A percentile compares a stretch with the other conserved stretches of the same genome.
Evolutionary conservation across 164 flowering plant species (phyloP).

Genomic region (Berberis vulgaris): DNA sequence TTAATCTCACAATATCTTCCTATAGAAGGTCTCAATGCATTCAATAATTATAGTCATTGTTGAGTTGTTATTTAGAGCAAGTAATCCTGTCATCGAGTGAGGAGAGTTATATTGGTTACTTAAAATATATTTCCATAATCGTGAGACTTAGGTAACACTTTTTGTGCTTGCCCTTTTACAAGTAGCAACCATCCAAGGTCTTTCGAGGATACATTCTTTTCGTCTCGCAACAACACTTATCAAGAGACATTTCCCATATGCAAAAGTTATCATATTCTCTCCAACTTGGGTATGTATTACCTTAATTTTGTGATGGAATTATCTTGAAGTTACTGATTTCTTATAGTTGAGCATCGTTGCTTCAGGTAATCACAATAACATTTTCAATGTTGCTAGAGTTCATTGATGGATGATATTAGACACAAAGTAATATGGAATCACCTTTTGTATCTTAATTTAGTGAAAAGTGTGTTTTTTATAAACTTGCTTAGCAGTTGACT

Average conservation of each 20-base stretch:
- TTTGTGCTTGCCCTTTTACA: constrained; percentile 10
- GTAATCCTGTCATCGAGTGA: constrained; percentile 57
- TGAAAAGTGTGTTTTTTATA: too few relatives aligned
- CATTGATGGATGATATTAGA: constrained; percentile 98
- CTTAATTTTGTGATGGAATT: constrained; percentile 4
- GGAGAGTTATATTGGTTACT: constrained; percentile 37
- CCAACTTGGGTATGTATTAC: constrained; percentile 81
- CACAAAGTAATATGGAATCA: constrained; percentile 48
- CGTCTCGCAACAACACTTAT: constrained; percentile 92
- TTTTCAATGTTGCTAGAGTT: constrained; percentile 95
- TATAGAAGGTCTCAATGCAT: constrained; percentile 97
- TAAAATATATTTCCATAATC: too few relatives aligned
- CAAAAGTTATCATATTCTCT: constrained; percentile 84
- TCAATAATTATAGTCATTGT: constrained; percentile 74
- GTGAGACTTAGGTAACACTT: background rate
- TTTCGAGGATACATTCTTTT: constrained; percentile 97
- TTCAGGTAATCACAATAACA: constrained; percentile 96
- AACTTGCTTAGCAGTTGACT: too few relatives aligned
- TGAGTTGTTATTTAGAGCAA: constrained; percentile 84
- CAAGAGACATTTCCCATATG: constrained; percentile 84
- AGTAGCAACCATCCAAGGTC: constrained; percentile 98
- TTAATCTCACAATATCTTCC: constrained; percentile 74
- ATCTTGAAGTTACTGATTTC: constrained; percentile 1
- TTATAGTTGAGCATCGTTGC: constrained; percentile 7
- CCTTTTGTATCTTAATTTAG: too few relatives aligned